Conservation (phyloP, 1,139 yeast genomes). For the Kazachstania sp. region DNA sequence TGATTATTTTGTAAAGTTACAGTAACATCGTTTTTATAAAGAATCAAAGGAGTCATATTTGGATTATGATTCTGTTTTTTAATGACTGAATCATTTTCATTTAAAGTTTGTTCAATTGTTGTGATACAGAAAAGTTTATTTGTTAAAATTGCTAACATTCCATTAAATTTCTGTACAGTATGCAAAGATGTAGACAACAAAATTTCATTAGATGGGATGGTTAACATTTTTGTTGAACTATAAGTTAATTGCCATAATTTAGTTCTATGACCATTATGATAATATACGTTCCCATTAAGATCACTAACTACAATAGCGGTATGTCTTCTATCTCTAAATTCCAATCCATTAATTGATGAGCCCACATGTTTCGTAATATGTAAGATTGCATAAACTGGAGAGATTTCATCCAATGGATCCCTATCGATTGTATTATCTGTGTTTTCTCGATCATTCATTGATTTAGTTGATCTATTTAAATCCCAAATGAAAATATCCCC, state of each 20-base stretch:
- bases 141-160: constrained; percentile 55
- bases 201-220: constrained; percentile 10
- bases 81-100: neutral
- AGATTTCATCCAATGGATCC: neutral
- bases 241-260: constrained; percentile 44
- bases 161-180: constrained; percentile 15
- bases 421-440: neutral
- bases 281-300: constrained; percentile 47
- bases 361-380: constrained; percentile 22
- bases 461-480: constrained; percentile 16
- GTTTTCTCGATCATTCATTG: constrained; percentile 1
- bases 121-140: constrained; percentile 40
- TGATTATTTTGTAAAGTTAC: neutral
- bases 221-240: constrained; percentile 16
- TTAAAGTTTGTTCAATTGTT: neutral
- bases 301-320: constrained; percentile 55
- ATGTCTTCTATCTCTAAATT: constrained; percentile 49
- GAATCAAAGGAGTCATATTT: neutral
- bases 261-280: constrained; percentile 51
- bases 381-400: constrained; percentile 19
- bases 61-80: neutral
- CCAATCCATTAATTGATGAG: constrained; percentile 36
- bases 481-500: constrained; percentile 46
- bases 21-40: constrained; percentile 20
- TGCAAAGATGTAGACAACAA: constrained; percentile 7